These are phyloP conservation scores for Diaporthe ampelina DNA, from an alignment of 2,329 filamentous ascomycete species.

Conservation along the genomic window DNA sequence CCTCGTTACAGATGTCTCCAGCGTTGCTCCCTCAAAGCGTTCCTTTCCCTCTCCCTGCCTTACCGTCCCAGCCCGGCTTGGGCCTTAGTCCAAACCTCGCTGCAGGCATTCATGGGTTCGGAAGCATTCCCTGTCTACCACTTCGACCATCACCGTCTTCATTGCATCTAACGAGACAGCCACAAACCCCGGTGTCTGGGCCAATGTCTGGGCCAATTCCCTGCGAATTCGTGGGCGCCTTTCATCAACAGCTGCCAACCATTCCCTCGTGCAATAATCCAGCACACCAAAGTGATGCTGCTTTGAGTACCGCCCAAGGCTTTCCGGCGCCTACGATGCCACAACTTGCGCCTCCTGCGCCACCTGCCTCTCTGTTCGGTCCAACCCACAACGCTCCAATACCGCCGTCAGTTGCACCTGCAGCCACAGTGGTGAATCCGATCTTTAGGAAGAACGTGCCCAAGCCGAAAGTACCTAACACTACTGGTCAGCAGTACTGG, in stretches of 20 bases:
- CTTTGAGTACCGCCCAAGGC: background rate
- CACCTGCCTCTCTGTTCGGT: slow-evolving; percentile 2
- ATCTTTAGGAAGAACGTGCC: slow-evolving; percentile 39
- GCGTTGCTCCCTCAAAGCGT: background rate
- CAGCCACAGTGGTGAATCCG: slow-evolving; percentile 13
- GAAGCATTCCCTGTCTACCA: background rate
- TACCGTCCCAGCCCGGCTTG: slow-evolving; percentile 14
- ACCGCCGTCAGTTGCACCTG: background rate
- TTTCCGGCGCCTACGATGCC: background rate
- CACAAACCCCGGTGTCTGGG: background rate
- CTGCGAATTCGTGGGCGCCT: slow-evolving; percentile 2
- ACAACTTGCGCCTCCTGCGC: slow-evolving; percentile 21
- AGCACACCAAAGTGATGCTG: slow-evolving; percentile 22
- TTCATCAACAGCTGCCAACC: slow-evolving; percentile 33
- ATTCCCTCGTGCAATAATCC: slow-evolving; percentile 36
- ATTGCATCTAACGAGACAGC: background rate
- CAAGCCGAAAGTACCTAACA: slow-evolving; percentile 41
- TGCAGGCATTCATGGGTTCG: background rate
- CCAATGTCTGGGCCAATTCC: background rate
- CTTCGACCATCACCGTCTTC: background rate
- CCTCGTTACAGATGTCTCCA: background rate
- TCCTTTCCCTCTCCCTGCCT: background rate
- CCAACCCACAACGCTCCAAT: background rate
- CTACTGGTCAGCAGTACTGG: slow-evolving; percentile 42
- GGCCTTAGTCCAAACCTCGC: background rate